These are phyloP conservation scores for Globisporangium irregulare DNA, from an alignment of 352 stramenopile species.

Conservation along the genomic window DNA sequence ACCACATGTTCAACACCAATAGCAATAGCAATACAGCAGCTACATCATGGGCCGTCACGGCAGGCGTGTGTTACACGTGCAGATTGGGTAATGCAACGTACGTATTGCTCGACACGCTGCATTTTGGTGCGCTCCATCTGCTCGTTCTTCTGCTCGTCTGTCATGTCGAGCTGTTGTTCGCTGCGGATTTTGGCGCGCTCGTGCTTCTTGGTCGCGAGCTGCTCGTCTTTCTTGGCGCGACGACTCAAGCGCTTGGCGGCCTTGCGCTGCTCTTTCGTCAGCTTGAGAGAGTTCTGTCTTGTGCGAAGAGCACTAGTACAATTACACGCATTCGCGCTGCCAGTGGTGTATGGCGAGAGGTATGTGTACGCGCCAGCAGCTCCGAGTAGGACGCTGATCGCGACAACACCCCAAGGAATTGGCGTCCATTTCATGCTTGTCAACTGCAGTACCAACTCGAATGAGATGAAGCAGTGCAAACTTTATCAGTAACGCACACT, in stretches of 20 bases:
- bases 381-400: neutral
- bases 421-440: constrained; percentile 11
- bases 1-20: neutral
- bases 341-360: neutral
- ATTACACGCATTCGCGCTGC: neutral
- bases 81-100: constrained; percentile 13
- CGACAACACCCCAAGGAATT: neutral
- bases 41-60: neutral
- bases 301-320: no score
- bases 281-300: constrained; percentile 14
- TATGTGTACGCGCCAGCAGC: neutral
- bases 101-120: constrained; percentile 76
- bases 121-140: constrained; percentile 58
- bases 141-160: constrained; percentile 41
- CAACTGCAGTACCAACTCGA: no score
- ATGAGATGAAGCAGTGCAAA: no score
- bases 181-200: constrained; percentile 13
- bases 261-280: constrained; percentile 19
- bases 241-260: constrained; percentile 18
- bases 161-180: constrained; percentile 26
- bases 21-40: neutral
- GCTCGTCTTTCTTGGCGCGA: constrained; percentile 32
- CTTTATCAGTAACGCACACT: no score
- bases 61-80: constrained; percentile 9
- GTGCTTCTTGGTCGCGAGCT: constrained; percentile 25